Evolutionary conservation across 768 basidiomycete genomes (phyloP).

Genomic region (Macrocybe gigantea): DNA sequence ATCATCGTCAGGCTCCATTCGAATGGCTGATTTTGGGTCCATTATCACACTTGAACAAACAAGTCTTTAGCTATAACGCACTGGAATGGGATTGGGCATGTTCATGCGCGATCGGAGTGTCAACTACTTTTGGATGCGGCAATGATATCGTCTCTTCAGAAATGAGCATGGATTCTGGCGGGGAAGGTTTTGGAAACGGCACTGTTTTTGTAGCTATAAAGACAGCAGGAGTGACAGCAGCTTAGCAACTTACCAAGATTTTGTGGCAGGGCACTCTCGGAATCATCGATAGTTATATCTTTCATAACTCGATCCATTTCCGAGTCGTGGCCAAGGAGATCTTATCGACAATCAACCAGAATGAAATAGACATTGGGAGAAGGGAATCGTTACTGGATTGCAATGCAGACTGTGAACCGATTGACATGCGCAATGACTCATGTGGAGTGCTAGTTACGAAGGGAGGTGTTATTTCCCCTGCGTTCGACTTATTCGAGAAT

Average conservation of each 20-base stretch:
- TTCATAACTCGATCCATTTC: conserved; percentile 66
- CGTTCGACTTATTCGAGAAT: conserved; percentile 12
- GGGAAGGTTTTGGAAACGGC: too few species aligned
- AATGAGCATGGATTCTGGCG: too few species aligned
- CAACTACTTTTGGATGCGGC: too few species aligned
- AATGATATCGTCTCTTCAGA: too few species aligned
- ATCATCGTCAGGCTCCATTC: too few species aligned
- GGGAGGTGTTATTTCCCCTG: conserved; percentile 37
- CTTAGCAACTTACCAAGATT: not conserved
- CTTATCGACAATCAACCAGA: conserved; percentile 25
- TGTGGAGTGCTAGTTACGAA: conserved; percentile 52
- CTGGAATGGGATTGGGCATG: conserved; percentile 4
- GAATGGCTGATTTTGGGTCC: too few species aligned
- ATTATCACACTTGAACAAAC: too few species aligned
- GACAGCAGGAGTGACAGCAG: not conserved
- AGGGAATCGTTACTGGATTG: conserved; percentile 46
- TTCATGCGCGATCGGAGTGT: not conserved
- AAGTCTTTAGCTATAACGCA: not conserved
- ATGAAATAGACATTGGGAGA: not conserved
- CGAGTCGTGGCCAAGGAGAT: conserved; percentile 64
- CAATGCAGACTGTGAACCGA: conserved; percentile 38
- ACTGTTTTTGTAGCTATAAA: not conserved
- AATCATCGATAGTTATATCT: conserved; percentile 48
- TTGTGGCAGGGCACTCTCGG: conserved; percentile 14
- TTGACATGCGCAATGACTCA: conserved; percentile 49